phyloP scores from a whole-genome alignment of 768 basidiomycete genomes.

The Rhodotorula sphaerocarpa region DNA sequence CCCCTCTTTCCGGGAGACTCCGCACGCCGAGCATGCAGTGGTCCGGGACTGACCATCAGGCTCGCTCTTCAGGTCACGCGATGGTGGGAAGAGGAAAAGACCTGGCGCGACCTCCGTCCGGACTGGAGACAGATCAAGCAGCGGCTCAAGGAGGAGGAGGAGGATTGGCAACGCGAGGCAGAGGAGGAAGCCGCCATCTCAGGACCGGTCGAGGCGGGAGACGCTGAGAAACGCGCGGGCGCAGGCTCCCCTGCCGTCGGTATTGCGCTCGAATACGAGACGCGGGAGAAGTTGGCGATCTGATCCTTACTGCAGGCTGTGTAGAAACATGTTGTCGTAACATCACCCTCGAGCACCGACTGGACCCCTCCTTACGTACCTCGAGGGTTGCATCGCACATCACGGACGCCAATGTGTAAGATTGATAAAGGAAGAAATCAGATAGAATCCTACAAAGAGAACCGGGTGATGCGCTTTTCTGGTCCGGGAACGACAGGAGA shows the following conservation, averaged over 20 bases:
- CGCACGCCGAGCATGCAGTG: not conserved
- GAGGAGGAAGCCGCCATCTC: slow-evolving; percentile 22
- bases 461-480: no score
- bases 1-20: no score
- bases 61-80: not conserved
- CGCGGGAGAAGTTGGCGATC: no score
- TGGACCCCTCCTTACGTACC: no score
- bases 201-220: not conserved
- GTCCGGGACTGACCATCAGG: not conserved
- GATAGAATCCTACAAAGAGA: no score
- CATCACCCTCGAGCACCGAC: no score
- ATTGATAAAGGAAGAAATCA: no score
- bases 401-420: no score
- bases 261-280: not conserved
- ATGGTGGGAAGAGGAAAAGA: slow-evolving; percentile 31
- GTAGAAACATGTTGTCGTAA: no score
- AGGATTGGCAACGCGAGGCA: slow-evolving; percentile 7
- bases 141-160: slow-evolving; percentile 17
- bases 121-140: slow-evolving; percentile 21
- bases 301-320: no score
- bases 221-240: no score
- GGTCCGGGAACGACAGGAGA: slow-evolving; percentile 47
- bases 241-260: not conserved
- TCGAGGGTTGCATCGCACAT: no score
- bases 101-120: slow-evolving; percentile 23